Evolutionary conservation across 768 basidiomycete species (phyloP), one percentile per base, ranked within the genome.

Genomic region (Rhizopogon vulgaris): DNA sequence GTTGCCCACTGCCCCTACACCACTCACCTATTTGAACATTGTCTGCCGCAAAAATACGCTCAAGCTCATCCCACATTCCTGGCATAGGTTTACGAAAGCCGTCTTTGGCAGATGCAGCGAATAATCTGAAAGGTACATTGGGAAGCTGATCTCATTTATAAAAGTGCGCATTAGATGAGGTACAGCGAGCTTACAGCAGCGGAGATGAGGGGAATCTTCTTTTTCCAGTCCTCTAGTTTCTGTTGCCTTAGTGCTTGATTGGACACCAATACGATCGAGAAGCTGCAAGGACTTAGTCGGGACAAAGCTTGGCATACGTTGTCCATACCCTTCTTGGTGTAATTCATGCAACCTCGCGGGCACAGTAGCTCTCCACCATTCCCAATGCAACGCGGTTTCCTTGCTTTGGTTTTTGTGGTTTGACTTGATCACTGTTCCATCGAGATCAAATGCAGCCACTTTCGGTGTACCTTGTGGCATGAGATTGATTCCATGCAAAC

Each of bases 1-100:
- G 25, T 8, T 14, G 10, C 27, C 28, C 12, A 30, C 12, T 25
- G 7, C 11, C 10, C 11, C 12, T 25, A 14, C 6, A 10, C 27
- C 2, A 59, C 77, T 7, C 48, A 87, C 92, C 87, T 60, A 95
- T 87, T 14, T 72, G 64, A 6, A 85, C 68, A 10, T 78, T 77
- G 32, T 81, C 77, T 52, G 77, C 69, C 6, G 65, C 67, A 59
- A 84, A 89, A 36, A 89, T 72, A 2, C 71, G 72, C 58, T 84
- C 79, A 41, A 94, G 68, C 56, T 84, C 83, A 52, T 78, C 72
- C 84, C 86, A 95, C 78, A 94, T 92, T 3, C 91, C 91, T 10
- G 80, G 82, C 74, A 90, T 85, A 3, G 94, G 94, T 66, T 96
- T 96, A 14, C 94, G 74, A 59, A 80, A 90, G 30, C 75, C 75